These are phyloP conservation scores for Ganoderma multipileum DNA, from an alignment of 1,284 basidiomycete genomes.

Conservation along the genomic window DNA sequence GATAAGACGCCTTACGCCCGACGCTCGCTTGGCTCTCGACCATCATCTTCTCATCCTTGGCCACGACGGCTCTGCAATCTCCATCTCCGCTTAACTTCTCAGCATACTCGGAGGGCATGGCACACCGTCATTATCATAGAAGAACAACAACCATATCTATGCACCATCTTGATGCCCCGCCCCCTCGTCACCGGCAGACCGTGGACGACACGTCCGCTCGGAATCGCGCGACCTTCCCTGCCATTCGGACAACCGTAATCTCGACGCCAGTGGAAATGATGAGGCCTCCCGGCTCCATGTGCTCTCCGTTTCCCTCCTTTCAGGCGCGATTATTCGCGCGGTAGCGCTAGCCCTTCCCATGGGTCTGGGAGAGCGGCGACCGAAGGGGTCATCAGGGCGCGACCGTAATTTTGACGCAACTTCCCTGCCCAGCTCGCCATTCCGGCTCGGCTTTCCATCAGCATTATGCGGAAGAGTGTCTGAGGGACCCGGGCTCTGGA, in stretches of 20 bases:
- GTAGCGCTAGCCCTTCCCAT: neutral
- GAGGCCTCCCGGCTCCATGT: neutral
- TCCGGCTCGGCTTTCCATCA: neutral
- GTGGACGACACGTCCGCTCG: neutral
- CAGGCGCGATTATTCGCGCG: neutral
- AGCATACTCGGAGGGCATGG: neutral
- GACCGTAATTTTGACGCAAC: neutral
- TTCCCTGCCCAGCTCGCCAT: neutral
- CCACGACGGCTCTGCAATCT: neutral
- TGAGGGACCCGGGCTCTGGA: neutral
- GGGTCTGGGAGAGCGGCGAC: neutral
- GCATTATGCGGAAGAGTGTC: neutral
- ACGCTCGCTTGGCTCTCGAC: neutral
- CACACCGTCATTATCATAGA: neutral
- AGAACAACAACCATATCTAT: neutral
- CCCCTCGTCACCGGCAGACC: neutral
- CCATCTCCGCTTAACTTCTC: neutral
- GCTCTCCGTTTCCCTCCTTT: neutral
- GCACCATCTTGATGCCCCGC: neutral
- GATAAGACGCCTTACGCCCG: neutral
- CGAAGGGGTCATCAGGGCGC: neutral
- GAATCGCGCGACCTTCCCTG: neutral
- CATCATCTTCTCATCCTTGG: neutral
- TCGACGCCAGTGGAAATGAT: constrained; percentile 1
- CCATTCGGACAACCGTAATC: neutral